Conservation (phyloP, 129 eudicot species). For the Glebionis coronaria region DNA sequence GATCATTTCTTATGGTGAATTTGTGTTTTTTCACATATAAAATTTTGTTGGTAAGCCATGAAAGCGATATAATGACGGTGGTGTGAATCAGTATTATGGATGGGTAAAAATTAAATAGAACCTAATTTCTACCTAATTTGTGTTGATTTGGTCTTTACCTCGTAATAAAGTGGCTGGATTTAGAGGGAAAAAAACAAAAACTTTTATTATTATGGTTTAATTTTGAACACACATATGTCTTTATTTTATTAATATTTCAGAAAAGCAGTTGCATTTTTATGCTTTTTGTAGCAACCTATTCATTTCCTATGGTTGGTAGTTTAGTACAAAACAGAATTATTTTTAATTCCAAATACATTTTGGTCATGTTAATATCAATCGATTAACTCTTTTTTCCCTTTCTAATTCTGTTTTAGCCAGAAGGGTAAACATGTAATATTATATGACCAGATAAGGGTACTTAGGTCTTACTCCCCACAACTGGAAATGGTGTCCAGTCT, state of each 20-base stretch:
- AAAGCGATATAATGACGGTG: no score
- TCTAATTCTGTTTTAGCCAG: slow-evolving; percentile 17
- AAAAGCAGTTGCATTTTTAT: slow-evolving; percentile 19
- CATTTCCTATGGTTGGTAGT: slow-evolving; percentile 19
- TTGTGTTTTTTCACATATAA: no score
- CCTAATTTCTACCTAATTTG: no score
- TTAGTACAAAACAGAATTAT: slow-evolving; percentile 26
- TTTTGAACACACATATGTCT: no score
- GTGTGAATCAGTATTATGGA: no score
- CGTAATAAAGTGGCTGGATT: no score
- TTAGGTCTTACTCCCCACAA: slow-evolving; percentile 24
- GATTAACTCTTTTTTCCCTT: slow-evolving; percentile 22
- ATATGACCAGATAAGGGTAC: slow-evolving; percentile 25
- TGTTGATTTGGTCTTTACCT: no score
- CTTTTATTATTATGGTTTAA: no score
- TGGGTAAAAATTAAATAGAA: no score
- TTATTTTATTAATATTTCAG: not conserved
- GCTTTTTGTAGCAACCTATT: slow-evolving; percentile 14
- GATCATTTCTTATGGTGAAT: no score
- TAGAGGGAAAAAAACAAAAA: no score
- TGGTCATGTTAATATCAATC: not conserved
- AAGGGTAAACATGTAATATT: slow-evolving; percentile 28
- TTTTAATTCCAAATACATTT: slow-evolving; percentile 20
- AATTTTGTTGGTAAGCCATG: no score
- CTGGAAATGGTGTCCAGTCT: slow-evolving; percentile 45